Percentiles rank a stretch among this genome's conserved stretches.
phyloP scores from a whole-genome alignment of 176 grass and related monocot genomes.

The Chloris gayana region DNA sequence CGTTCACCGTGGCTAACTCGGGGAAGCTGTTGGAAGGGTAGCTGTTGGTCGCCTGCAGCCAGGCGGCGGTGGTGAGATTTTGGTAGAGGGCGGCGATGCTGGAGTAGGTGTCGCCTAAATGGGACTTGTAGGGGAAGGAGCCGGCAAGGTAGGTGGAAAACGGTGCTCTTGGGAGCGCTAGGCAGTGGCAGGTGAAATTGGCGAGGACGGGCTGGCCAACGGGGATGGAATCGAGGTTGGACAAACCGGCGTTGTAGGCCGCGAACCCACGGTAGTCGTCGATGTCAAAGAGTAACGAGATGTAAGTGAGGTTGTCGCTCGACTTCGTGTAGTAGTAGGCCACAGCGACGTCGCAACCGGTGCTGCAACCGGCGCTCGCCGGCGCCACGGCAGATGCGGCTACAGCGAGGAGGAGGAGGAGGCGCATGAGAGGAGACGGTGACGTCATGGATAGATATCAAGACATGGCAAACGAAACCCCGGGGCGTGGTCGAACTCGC shows the following conservation, averaged over 20 bases:
- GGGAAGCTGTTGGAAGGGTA: too few relatives aligned
- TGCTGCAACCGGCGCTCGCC: slow-evolving; percentile 17
- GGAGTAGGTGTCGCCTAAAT: neutral
- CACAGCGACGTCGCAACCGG: slow-evolving; percentile 44
- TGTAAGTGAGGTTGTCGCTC: slow-evolving; percentile 51
- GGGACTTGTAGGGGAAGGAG: slow-evolving; percentile 19
- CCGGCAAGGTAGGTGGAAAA: slow-evolving; percentile 24
- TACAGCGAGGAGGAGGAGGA: neutral
- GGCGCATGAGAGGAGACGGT: neutral
- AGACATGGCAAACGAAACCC: too few relatives aligned
- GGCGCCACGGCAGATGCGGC: neutral
- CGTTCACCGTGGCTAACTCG: slow-evolving; percentile 39
- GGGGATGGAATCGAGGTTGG: slow-evolving; percentile 11
- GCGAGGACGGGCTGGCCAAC: neutral
- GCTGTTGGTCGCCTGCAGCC: slow-evolving; percentile 52
- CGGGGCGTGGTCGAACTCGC: too few relatives aligned
- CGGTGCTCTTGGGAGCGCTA: neutral
- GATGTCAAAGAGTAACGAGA: slow-evolving; percentile 43
- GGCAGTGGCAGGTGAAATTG: slow-evolving; percentile 32
- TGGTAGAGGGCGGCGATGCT: slow-evolving; percentile 3
- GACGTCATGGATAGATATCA: too few relatives aligned
- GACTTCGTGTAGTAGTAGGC: slow-evolving; percentile 47
- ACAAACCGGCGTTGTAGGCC: slow-evolving; percentile 41
- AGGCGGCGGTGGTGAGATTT: slow-evolving; percentile 61
- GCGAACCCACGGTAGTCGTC: neutral